phyloP scores from a whole-genome alignment of 805 yeast genomes.

The Ogataea populi-albae region DNA sequence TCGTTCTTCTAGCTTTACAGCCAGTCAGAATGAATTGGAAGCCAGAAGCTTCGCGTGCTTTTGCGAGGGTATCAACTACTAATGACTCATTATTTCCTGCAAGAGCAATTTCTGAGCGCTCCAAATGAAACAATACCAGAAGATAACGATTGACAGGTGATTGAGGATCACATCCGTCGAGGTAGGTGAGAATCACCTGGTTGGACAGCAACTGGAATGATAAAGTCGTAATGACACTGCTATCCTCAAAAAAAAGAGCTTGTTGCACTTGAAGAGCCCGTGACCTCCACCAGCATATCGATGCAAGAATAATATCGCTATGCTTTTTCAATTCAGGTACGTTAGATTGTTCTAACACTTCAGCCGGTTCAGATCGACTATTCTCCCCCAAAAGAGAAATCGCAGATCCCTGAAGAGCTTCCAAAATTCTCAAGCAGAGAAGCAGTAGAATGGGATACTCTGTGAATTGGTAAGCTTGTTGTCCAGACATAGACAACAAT shows the following conservation, averaged over 20 bases:
- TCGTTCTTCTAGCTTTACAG: conserved; percentile 83
- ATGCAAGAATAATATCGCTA: conserved; percentile 40
- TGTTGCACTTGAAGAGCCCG: conserved; percentile 64
- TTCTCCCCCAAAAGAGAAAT: conserved; percentile 20
- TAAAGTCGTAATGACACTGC: conserved; percentile 40
- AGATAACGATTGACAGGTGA: conserved; percentile 32
- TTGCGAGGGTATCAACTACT: conserved; percentile 50
- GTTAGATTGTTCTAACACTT: conserved; percentile 21
- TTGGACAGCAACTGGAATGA: conserved; percentile 40
- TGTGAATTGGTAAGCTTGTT: conserved; percentile 61
- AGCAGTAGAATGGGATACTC: conserved; percentile 47
- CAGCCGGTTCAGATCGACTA: conserved; percentile 18
- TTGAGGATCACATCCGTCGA: conserved; percentile 32
- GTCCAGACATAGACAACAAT: conserved; percentile 44
- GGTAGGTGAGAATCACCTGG: conserved; percentile 32
- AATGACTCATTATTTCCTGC: conserved; percentile 64
- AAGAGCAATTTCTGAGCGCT: conserved; percentile 60
- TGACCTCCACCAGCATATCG: conserved; percentile 72
- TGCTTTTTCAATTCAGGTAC: conserved; percentile 12
- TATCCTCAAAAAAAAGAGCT: conserved; percentile 61
- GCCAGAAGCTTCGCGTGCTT: conserved; percentile 57
- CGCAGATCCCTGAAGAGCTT: conserved; percentile 32
- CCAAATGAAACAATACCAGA: conserved; percentile 55
- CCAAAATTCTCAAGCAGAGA: conserved; percentile 44
- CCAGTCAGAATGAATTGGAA: conserved; percentile 75